phyloP scores from a whole-genome alignment of 768 basidiomycete genomes.

The Boletus sp. region DNA sequence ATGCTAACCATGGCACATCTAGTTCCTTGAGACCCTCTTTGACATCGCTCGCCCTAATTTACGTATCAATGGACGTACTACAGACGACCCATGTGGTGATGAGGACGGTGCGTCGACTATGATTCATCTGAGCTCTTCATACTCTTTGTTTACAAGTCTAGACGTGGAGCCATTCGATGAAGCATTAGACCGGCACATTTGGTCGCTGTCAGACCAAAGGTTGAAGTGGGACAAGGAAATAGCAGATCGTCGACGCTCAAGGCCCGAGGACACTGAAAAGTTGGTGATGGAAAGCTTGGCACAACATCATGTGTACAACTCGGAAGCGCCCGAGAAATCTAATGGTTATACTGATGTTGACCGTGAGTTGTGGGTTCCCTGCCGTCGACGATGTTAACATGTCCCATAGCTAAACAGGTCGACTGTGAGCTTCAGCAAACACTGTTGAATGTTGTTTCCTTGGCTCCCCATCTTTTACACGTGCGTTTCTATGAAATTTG shows the following conservation, averaged over 20 bases:
- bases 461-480: constrained; percentile 51
- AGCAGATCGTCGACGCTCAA: constrained; percentile 60
- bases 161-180: constrained; percentile 84
- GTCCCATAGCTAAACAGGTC: constrained; percentile 18
- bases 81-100: constrained; percentile 57
- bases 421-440: constrained; percentile 24
- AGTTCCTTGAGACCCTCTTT: constrained; percentile 66
- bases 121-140: neutral
- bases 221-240: constrained; percentile 73
- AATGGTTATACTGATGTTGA: neutral
- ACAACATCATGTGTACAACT: constrained; percentile 32
- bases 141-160: constrained; percentile 22
- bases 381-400: neutral
- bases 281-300: constrained; percentile 38
- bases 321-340: constrained; percentile 20
- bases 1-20: neutral
- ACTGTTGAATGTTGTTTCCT: constrained; percentile 35
- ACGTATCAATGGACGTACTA: constrained; percentile 75
- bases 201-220: constrained; percentile 72
- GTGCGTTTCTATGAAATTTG: constrained; percentile 29
- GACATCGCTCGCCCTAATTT: constrained; percentile 65
- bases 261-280: constrained; percentile 52
- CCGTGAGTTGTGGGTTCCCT: constrained; percentile 7
- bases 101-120: constrained; percentile 44
- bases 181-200: constrained; percentile 76